Evolutionary conservation across 1,284 basidiomycete genomes (phyloP).

Genomic region (Macrocystidia cucumis): DNA sequence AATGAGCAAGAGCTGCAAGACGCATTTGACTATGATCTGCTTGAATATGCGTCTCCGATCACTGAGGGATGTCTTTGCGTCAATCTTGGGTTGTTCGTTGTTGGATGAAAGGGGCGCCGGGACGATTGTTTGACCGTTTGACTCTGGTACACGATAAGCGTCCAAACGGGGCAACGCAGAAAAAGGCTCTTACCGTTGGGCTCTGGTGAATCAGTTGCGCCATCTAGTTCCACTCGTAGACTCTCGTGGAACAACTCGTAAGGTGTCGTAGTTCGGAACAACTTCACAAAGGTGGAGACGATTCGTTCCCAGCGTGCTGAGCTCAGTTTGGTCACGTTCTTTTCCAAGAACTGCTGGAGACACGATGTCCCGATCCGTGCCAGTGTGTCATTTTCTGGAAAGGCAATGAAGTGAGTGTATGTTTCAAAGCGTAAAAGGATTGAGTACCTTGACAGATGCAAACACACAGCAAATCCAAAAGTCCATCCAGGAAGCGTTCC

Average conservation of each 20-base stretch:
- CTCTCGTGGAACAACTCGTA: conserved; percentile 94
- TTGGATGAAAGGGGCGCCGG: conserved; percentile 73
- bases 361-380: conserved; percentile 98
- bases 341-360: conserved; percentile 93
- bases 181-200: conserved; percentile 30
- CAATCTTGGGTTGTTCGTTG: conserved; percentile 40
- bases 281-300: conserved; percentile 88
- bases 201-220: conserved; percentile 49
- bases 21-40: conserved; percentile 99
- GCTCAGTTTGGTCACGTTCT: conserved; percentile 87
- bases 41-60: conserved; percentile 92
- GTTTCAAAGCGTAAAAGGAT: background rate
- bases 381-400: conserved; percentile 91
- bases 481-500: conserved; percentile 84
- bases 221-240: conserved; percentile 75
- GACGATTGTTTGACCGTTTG: conserved; percentile 63
- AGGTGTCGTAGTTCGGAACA: conserved; percentile 97
- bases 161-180: conserved; percentile 2
- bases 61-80: conserved; percentile 42
- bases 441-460: conserved; percentile 94
- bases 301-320: conserved; percentile 87
- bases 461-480: conserved; percentile 90
- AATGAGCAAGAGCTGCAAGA: conserved; percentile 93
- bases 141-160: conserved; percentile 30
- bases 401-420: conserved; percentile 6